Conservation (phyloP, 2,329 filamentous ascomycete species). For the Nigrospora oryzae region DNA sequence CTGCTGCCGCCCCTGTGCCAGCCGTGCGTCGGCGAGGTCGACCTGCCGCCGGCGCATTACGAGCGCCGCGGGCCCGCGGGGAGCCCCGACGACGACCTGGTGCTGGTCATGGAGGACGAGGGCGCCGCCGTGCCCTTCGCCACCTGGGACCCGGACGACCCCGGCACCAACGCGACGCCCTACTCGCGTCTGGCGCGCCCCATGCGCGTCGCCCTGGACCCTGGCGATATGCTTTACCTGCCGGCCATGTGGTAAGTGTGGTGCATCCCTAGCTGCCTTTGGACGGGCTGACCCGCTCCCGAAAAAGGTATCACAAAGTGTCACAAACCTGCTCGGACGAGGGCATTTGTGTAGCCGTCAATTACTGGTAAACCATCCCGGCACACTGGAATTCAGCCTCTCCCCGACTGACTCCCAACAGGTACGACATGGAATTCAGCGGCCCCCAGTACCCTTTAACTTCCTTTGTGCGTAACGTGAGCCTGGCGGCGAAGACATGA, state of each 20-base stretch:
- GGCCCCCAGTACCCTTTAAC: slow-evolving; percentile 58
- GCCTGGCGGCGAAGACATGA: neutral
- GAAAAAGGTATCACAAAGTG: slow-evolving; percentile 66
- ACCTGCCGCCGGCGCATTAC: slow-evolving; percentile 52
- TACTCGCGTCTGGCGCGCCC: slow-evolving; percentile 55
- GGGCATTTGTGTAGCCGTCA: slow-evolving; percentile 68
- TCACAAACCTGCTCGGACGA: slow-evolving; percentile 60
- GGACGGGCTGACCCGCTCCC: no score
- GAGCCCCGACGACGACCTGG: slow-evolving; percentile 13
- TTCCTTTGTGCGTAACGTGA: slow-evolving; percentile 41
- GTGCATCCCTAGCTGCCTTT: neutral
- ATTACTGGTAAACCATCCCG: slow-evolving; percentile 57
- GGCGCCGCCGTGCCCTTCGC: slow-evolving; percentile 52
- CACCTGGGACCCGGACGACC: slow-evolving; percentile 64
- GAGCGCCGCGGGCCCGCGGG: slow-evolving; percentile 16
- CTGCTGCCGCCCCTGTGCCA: slow-evolving; percentile 65
- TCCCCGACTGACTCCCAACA: slow-evolving; percentile 17
- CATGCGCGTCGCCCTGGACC: slow-evolving; percentile 57
- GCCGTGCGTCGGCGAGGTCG: slow-evolving; percentile 58
- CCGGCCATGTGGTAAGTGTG: slow-evolving; percentile 64
- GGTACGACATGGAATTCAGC: slow-evolving; percentile 74
- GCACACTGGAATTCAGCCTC: no score
- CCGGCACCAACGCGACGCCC: slow-evolving; percentile 36
- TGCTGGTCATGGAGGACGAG: slow-evolving; percentile 23
- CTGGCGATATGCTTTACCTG: slow-evolving; percentile 75